Percentiles rank a stretch among this genome's conserved stretches.
These are phyloP conservation scores for Cladosporium velox DNA, from an alignment of 2,329 filamentous ascomycete species.

Conservation along the genomic window DNA sequence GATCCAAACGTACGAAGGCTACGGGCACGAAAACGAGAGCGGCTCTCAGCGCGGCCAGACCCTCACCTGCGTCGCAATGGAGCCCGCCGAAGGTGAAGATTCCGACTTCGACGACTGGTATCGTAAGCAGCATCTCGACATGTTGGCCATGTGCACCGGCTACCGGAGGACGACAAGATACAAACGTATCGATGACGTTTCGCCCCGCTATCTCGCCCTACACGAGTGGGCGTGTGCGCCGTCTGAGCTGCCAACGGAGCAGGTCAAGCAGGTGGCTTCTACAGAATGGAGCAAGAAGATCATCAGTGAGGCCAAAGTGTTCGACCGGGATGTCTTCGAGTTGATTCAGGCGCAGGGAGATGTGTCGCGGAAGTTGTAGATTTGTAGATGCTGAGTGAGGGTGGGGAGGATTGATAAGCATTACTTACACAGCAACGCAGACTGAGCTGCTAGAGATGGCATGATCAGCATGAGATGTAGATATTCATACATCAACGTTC, in stretches of 20 bases:
- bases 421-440: too few relatives aligned
- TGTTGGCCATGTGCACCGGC: constrained; percentile 27
- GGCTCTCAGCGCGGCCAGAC: constrained; percentile 19
- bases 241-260: constrained; percentile 27
- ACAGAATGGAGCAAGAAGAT: constrained; percentile 34
- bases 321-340: constrained; percentile 28
- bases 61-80: constrained; percentile 27
- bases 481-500: too few relatives aligned
- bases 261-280: constrained; percentile 25
- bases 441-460: too few relatives aligned
- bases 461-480: too few relatives aligned
- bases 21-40: constrained; percentile 15
- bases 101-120: constrained; percentile 34
- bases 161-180: constrained; percentile 32
- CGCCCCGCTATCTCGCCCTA: constrained; percentile 28
- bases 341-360: constrained; percentile 25
- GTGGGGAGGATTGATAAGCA: too few relatives aligned
- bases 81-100: constrained; percentile 29
- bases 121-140: constrained; percentile 32
- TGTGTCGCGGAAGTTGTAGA: constrained; percentile 19
- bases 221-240: constrained; percentile 30
- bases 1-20: constrained; percentile 27
- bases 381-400: too few relatives aligned
- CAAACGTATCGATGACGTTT: constrained; percentile 22
- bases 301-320: constrained; percentile 22